Evolutionary conservation across 768 basidiomycete genomes (phyloP), one percentile per base, ranked within the genome.

Genomic region (Amanita thiersii): DNA sequence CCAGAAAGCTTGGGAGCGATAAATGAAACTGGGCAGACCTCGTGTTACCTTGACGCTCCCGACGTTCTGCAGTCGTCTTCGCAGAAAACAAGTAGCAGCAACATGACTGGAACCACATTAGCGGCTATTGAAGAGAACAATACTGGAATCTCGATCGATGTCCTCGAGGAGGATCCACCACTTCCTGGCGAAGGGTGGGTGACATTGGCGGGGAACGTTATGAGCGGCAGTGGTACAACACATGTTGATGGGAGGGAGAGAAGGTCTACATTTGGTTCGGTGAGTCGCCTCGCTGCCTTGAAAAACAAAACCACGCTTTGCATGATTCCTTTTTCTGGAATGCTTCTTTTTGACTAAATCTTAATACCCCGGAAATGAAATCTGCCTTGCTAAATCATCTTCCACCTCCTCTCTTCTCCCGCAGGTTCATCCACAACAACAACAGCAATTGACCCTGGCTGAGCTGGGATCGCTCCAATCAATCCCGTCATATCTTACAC

Each of bases 81-180:
- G 7, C 32, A 26, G 14, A 35, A 37, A 12, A 37, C 42, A 26
- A 43, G 24, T 10, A 23, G 34, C 7, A 34, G 25, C 5, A 43
- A n/a, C 17, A 36, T 43, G 18, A 43, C 34, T 5, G 42, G 42
- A 12, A 43, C 42, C 8, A 43, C 34, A 11, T 21, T 43, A 25
- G 42, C 42, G 6, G 25, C 38, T 14, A 39, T 20, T 12, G 42
- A 19, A 17, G 33, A 36, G 59, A 37, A 68, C 58, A 47, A 56
- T 50, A 40, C 57, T 28, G 59, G 48, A 2, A 61, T 78, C 40
- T 59, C 68, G 2, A 69, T 78, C 14, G 81, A 86, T 52, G 53
- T 83, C 4, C 60, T 84, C 11, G 85, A 87, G 46, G 79, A 84
- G 24, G 78, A 69, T 17, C 84, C 85, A 5, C 84, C 85, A 2